Base-by-base conservation (phyloP, 192 early-diverging fungal genomes). In the Allomyces macrogynus region DNA sequence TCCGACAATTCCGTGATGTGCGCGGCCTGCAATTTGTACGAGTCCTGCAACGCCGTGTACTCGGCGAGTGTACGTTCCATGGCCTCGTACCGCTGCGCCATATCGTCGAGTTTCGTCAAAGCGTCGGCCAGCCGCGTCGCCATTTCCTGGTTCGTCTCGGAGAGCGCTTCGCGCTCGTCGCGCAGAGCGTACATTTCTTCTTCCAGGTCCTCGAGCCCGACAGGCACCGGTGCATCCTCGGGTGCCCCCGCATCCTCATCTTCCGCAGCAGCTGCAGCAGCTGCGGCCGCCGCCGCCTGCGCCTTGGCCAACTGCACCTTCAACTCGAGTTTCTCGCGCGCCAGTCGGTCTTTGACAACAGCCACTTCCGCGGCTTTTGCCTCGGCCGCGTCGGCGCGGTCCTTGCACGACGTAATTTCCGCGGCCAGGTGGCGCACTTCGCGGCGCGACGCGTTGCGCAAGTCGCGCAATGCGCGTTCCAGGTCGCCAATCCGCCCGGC, bases 111-210 rank as follows among this genome's bases (percentile, higher is more conserved):
- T n/a, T 57, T 57, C 16, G 49, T 57, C 16, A 57, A 14, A 1
- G 49, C 49, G 16, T 14, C 12, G 16, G 49, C 49, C 1, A 57
- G 49, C 49, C 20, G 49, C 49, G 16, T 14, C 49, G 49, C 49
- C 49, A 57, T 20, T 14, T 57, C 12, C 49, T n/a, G 16, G 49
- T 57, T 57, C 3, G 49, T n/a, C 12, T 57, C 49, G 1, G 49
- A 14, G 3, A 57, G 49, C 49, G 49, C 20, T 7, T 57, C 49
- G 49, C 49, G 49, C 27, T 70, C 67, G 24, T 67, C 71, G 4
- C 73, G 44, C n/a, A 66, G 62, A 65, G 66, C 67, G n/a, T 32
- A 9, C 24, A 75, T 49, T n/a, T 74, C 76, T 4, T 72, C 69
- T 8, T 40, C 32, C 4, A 40, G 32, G 32, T 40, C 32, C 7